phyloP scores from a whole-genome alignment of 73 alveolate genomes.

The Paramecium sonneborni region DNA sequence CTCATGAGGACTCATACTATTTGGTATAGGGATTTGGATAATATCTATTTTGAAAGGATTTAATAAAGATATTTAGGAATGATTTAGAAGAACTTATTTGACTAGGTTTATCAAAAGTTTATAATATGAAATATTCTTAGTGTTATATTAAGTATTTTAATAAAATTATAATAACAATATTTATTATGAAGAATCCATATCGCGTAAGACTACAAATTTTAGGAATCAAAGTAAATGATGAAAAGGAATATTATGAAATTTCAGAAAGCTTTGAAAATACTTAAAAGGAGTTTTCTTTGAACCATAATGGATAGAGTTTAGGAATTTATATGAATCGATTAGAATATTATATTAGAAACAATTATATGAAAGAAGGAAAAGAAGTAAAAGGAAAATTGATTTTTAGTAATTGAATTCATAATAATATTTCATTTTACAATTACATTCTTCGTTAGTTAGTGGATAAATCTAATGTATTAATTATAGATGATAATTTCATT shows the following conservation, averaged over 20 bases:
- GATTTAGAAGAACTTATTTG: neutral
- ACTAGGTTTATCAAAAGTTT: neutral
- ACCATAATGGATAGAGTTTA: neutral
- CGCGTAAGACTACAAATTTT: neutral
- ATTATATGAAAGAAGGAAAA: neutral
- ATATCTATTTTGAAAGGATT: neutral
- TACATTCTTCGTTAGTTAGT: neutral
- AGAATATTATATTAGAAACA: neutral
- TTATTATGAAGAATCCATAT: neutral
- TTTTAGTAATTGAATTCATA: neutral
- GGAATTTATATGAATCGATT: neutral
- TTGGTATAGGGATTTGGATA: neutral
- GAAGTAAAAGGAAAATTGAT: neutral
- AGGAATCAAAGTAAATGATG: neutral
- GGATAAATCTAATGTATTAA: neutral
- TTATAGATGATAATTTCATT: neutral
- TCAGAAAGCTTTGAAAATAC: neutral
- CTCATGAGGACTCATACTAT: too few relatives aligned
- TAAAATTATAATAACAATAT: too few relatives aligned
- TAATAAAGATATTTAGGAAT: neutral
- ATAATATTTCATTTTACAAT: neutral
- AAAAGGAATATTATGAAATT: neutral
- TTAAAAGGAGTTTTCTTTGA: neutral
- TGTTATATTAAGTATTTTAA: too few relatives aligned
- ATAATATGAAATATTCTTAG: too few relatives aligned